phyloP scores from a whole-genome alignment of 2,329 filamentous ascomycete genomes.

The Chaetomium sp. region DNA sequence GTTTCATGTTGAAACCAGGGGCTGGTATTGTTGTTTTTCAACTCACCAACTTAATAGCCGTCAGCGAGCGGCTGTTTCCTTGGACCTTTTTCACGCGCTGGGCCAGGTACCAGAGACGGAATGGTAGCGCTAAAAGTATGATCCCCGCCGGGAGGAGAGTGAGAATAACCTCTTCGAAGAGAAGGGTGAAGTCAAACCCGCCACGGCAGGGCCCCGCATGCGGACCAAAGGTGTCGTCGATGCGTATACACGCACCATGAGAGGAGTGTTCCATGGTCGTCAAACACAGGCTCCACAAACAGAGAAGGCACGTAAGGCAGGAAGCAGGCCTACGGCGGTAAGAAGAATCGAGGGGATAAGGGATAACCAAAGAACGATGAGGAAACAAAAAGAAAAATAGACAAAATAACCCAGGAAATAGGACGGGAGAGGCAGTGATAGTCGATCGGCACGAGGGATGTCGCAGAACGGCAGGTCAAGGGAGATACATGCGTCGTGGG shows the following conservation, averaged over 20 bases:
- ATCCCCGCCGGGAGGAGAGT: slow-evolving; percentile 18
- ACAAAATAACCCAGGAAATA: too few species aligned
- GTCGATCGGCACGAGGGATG: background rate
- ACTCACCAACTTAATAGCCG: slow-evolving; percentile 19
- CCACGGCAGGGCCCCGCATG: slow-evolving; percentile 22
- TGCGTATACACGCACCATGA: slow-evolving; percentile 7
- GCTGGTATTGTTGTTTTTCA: too few species aligned
- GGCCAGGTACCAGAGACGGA: slow-evolving; percentile 17
- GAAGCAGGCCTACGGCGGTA: background rate
- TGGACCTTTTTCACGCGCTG: slow-evolving; percentile 14
- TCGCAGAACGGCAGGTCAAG: background rate
- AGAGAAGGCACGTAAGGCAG: background rate
- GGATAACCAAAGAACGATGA: too few species aligned
- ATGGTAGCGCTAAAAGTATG: slow-evolving; percentile 14
- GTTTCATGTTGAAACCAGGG: too few species aligned
- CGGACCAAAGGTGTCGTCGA: slow-evolving; percentile 25
- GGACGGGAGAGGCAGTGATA: background rate
- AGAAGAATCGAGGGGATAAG: background rate
- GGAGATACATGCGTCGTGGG: too few species aligned
- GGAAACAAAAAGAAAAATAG: too few species aligned
- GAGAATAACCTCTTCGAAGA: slow-evolving; percentile 27
- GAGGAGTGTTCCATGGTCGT: slow-evolving; percentile 14
- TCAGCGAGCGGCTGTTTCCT: slow-evolving; percentile 1
- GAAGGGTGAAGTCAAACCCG: slow-evolving; percentile 28
- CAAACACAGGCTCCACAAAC: background rate